These are phyloP conservation scores for Rhizopus stolonifer DNA, from an alignment of 371 early-diverging fungal genomes.

Conservation along the genomic window DNA sequence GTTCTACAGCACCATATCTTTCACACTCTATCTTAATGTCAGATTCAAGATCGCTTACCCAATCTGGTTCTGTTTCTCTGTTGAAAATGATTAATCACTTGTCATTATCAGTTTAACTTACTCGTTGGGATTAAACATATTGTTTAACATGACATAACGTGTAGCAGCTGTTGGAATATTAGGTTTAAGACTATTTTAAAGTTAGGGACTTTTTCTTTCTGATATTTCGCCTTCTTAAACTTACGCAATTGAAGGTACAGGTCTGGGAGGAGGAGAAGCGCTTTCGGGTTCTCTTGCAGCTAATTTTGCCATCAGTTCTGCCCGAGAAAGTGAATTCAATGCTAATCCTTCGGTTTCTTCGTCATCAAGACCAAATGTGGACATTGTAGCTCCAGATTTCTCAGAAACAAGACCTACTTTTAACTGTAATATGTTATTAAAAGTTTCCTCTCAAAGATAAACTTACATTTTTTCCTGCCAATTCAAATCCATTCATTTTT, in stretches of 20 bases:
- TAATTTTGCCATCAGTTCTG: constrained; percentile 87
- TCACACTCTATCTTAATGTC: constrained; percentile 85
- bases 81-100: no score
- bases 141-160: constrained; percentile 75
- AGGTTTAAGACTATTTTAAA: constrained; percentile 41
- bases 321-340: constrained; percentile 72
- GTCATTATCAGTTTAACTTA: no score
- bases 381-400: constrained; percentile 35
- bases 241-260: no score
- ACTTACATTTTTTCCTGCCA: constrained; percentile 72
- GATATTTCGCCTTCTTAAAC: no score
- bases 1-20: constrained; percentile 76
- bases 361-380: constrained; percentile 51
- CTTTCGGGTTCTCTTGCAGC: constrained; percentile 51
- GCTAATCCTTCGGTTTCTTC: constrained; percentile 71
- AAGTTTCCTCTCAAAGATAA: no score
- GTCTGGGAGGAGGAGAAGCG: not conserved
- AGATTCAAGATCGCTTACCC: constrained; percentile 86
- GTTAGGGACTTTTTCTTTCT: no score
- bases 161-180: constrained; percentile 48
- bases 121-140: constrained; percentile 93
- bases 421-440: constrained; percentile 50
- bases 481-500: constrained; percentile 84
- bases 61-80: constrained; percentile 84
- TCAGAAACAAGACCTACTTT: constrained; percentile 82